Evolutionary conservation across 208 protist genomes (phyloP), one percentile per base, ranked within the genome.

Genomic region (Wallacemonas sp.): DNA sequence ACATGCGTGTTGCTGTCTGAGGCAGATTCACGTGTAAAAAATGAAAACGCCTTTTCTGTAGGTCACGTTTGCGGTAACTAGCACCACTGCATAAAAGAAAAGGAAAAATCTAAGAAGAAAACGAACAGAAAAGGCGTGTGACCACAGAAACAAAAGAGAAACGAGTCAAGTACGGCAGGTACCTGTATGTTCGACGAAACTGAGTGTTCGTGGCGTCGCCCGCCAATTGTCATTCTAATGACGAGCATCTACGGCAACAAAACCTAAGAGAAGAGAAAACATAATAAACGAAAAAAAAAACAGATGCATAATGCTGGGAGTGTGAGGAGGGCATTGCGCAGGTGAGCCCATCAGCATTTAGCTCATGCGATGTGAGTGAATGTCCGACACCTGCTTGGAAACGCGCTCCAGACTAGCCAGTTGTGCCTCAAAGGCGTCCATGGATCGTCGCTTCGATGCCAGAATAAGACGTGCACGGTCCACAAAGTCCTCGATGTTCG

Each of bases 401-500:
- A 62, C 56, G 36, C 56, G 41, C 31, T 62, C 56, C 6, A 62
- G 56, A 30, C 41, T 45, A n/a, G 41, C 22, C 36, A 62, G 41
- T 19, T 72, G 65, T 5, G 61, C 21, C 4, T 75, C 19, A 42
- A 86, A 86, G 26, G 70, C 47, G 5, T 80, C 70, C 67, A 83
- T 80, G 12, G 73, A 62, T 0, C 53, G 47, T 21, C 66, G 64
- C 62, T 86, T 86, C 28, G 42, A 27, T 5, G 59, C 44, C 19
- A 80, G 54, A 17, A 83, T 42, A 4, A 22, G 19, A 4, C 73
- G 70, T 6, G 77, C 74, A 1, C 72, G 58, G 19, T 46, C 27
- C 12, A 86, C 64, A 49, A 89, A 89, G 45, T 79, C 72, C 14
- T 26, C 36, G 36, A 63, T 61, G 33, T 62, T 73, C 0, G 70